These are phyloP conservation scores for Colletotrichum tofieldiae DNA, from an alignment of 2,329 filamentous ascomycete species.

Conservation along the genomic window DNA sequence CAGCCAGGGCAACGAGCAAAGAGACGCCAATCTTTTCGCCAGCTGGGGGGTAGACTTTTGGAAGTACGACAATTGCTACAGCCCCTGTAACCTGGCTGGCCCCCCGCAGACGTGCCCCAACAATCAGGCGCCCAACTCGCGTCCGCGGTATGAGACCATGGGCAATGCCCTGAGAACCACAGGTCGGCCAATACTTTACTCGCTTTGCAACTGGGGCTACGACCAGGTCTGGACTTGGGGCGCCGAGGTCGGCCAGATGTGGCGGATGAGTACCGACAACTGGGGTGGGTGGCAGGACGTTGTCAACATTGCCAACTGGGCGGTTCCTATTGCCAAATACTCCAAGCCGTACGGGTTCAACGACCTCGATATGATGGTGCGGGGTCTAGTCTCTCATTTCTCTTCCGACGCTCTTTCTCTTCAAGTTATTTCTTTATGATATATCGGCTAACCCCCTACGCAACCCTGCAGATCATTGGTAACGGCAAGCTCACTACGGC, in stretches of 20 bases:
- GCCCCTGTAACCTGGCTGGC: background rate
- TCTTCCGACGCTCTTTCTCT: too few relatives aligned
- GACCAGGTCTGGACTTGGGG: conserved; percentile 44
- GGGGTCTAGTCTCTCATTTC: background rate
- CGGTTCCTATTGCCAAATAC: conserved; percentile 27
- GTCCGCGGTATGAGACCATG: conserved; percentile 45
- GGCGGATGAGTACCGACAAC: conserved; percentile 52
- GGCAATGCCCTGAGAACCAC: conserved; percentile 50
- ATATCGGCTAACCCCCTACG: background rate
- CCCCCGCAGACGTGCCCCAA: conserved; percentile 3
- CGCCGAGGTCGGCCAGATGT: conserved; percentile 49
- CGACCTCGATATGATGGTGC: conserved; percentile 59
- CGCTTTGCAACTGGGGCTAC: conserved; percentile 53
- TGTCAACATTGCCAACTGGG: conserved; percentile 47
- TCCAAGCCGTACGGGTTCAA: conserved; percentile 10
- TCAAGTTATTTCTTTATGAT: background rate
- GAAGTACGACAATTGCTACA: conserved; percentile 65
- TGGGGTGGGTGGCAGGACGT: conserved; percentile 44
- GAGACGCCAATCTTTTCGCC: conserved; percentile 67
- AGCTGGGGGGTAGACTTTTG: conserved; percentile 67
- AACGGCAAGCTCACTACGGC: conserved; percentile 49
- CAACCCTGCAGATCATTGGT: conserved; percentile 45
- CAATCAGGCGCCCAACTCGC: conserved; percentile 1
- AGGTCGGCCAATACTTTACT: conserved; percentile 50
- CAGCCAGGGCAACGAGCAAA: conserved; percentile 52